Evolutionary conservation across 2,329 filamentous ascomycete genomes (phyloP), one percentile per base, ranked within the genome.

Genomic region (Penicillium sp.): DNA sequence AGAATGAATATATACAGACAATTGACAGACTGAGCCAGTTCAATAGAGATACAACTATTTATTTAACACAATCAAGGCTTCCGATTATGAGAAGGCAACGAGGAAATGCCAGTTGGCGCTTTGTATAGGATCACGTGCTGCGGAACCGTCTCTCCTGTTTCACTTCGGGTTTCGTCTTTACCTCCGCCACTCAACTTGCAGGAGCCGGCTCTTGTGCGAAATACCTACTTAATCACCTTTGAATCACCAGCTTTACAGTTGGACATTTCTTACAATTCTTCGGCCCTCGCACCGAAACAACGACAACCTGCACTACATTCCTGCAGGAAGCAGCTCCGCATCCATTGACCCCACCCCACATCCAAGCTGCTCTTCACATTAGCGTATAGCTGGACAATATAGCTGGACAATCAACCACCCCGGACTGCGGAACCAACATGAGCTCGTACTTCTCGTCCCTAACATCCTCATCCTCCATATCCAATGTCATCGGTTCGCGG

Each of bases 401-500:
- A 27, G 37, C 49, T 47, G 52, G 26, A 37, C 43, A 26, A 47
- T 43, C 33, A 31, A n/a, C 16, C n/a, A 53, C 49, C 43, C 19
- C n/a, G 5, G 19, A 13, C 19, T 21, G 54, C 22, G 49, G 42
- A 47, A 29, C 56, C 70, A 78, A 67, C 67, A 91, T 91, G 88
- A 83, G 89, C 68, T 90, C 88, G 66, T 96, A 93, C 83, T 90
- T 96, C 78, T 90, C 87, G 69, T 90, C 88, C 71, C 82, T 86
- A 46, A 74, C 70, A 8, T 70, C 72, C 19, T 74, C 73, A 2
- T 67, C 69, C 22, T 72, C 74, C 24, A 73, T 84, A 79, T 76
- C 85, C 75, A 67, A 80, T 75, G 63, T 53, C 21, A 64, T 86
- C 73, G 63, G 85, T 76, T 70, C 82, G 45, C 80, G 82, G 52